Evolutionary conservation across 2,329 filamentous ascomycete species (phyloP).

Genomic region (Penicillium sp.): DNA sequence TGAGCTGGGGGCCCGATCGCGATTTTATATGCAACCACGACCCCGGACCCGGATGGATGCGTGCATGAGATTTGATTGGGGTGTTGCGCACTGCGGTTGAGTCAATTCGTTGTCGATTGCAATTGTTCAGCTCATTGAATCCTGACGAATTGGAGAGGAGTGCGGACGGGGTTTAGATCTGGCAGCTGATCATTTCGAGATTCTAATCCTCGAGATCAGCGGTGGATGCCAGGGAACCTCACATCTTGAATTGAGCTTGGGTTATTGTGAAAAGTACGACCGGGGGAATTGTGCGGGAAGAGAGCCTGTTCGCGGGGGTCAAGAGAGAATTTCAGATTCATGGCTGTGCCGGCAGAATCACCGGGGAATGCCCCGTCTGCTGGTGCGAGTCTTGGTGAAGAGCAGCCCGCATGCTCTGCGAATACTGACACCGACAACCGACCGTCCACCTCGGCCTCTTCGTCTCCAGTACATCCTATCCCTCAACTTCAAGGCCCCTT

Average conservation of each 20-base stretch:
- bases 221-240: too few species aligned
- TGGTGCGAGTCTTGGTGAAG: background rate
- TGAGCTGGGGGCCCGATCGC: slow-evolving; percentile 11
- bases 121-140: background rate
- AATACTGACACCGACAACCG: background rate
- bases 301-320: background rate
- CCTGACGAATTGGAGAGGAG: too few species aligned
- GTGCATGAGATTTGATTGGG: slow-evolving; percentile 14
- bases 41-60: slow-evolving; percentile 15
- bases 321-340: background rate
- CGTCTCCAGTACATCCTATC: slow-evolving; percentile 43
- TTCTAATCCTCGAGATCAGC: background rate
- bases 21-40: slow-evolving; percentile 21
- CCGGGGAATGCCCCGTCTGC: slow-evolving; percentile 3
- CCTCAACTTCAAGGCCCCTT: slow-evolving; percentile 48
- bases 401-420: slow-evolving; percentile 1
- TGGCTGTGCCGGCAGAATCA: background rate
- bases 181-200: background rate
- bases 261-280: too few species aligned
- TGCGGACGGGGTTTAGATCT: background rate
- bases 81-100: background rate
- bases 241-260: too few species aligned
- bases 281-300: too few species aligned
- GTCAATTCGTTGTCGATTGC: background rate
- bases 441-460: background rate